Evolutionary conservation across 106 monocot species (phyloP), one percentile per base, ranked within the genome.

Genomic region (Cymbidium sinense): DNA sequence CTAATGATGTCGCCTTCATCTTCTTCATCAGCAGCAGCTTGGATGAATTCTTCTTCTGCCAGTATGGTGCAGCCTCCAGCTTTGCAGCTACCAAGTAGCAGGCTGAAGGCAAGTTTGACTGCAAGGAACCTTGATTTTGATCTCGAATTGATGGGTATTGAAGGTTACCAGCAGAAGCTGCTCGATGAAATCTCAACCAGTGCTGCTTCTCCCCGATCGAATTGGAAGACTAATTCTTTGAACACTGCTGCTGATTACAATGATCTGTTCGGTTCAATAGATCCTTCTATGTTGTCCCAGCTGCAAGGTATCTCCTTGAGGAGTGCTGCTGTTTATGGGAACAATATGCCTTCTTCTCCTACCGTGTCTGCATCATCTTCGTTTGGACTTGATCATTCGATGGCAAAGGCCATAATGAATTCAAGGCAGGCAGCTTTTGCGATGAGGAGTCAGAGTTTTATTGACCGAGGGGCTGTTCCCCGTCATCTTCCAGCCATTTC

Each of bases 381-480:
- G 6, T 70, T 83, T 18, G 85, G 85, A 3, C 34, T 79, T 71
- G 89, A 89, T 76, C 89, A 86, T 28, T 81, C 89, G 2, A 71
- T 86, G 7, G 89, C 87, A 8, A 79, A 64, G 43, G 79, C 87
- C 34, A 77, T 87, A 75, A 87, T 90, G 83, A 85, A 86, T 21
- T 80, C 85, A 5, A 78, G 85, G 55, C 67, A 87, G 4, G 52
- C 90, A 1, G 83, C 90, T 8, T 81, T 90, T 44, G 85, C 85
- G 0, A 90, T 87, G 75, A 80, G 90, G 13, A 91, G 90, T 77
- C 87, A 86, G 80, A 91, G 90, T 83, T 91, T 87, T 82, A 34
- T 73, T 47, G 90, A 91, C 79, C 87, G 86, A 3, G 87, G 89
- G 25, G 71, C 21, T 34, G 44, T 51, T 4, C 62, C 34, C 0